Base-by-base conservation (phyloP, 257 asterid species). In the Euphrasia confusa region DNA sequence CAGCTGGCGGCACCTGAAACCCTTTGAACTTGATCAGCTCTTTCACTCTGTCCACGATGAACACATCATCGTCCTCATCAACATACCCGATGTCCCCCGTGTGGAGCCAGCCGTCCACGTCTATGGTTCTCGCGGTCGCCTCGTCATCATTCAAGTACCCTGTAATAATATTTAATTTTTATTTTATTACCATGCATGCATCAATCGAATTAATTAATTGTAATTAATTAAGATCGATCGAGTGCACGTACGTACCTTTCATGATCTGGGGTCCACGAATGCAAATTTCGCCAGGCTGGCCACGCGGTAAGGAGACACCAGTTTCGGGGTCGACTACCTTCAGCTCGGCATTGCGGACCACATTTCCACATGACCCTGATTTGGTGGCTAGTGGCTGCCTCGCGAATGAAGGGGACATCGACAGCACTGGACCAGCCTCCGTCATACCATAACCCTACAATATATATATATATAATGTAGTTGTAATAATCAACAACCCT, bases 1-100 rank as follows among this genome's bases (percentile, higher is more conserved):
- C 97, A 10, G 97, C 97, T 1, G 97, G 97, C 35, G 97, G 96
- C 32, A 89, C 97, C 90, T 89, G 97, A 42, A 89, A 90, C 64
- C 97, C 97, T 75, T 90, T 90, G 76, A 83, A 90, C 54, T 90
- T 90, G 66, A 90, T 90, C 64, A 90, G 92, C 30, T 90, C 97
- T 63, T 90, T 90, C 11, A 87, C 87, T 50, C 97, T 69, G 40
- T 90, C 97, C 0, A 90, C 90, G 10, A 90, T 87, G 65, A 81
- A 80, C 14, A 80, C 72, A 24, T 80, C 86, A 30, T 80, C 83
- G 12, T 81, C 87, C 0, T 81, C 84, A 8, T 81, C 87, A 8
- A 81, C 82, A 30, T 54, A 73, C 28, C 87, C 97, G 0, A 89
- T 83, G 74, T 89, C 97, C 0, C 97, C 97, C 0, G 97, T 89